phyloP scores from a whole-genome alignment of 768 basidiomycete genomes.

The Boletus eberwhitei region DNA sequence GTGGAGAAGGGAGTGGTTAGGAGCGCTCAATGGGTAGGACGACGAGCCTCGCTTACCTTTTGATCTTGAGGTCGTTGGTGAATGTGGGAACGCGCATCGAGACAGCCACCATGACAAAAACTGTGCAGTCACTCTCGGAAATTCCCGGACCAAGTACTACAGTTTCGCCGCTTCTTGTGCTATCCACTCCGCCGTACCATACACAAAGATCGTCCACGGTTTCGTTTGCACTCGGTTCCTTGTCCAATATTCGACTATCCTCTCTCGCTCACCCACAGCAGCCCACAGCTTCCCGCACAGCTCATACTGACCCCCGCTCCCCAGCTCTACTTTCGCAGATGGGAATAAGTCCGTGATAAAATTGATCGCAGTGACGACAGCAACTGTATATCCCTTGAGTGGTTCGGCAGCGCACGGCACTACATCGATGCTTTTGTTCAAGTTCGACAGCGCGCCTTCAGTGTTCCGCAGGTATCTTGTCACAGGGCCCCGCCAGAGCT shows the following conservation, averaged over 20 bases:
- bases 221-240: slow-evolving; percentile 7
- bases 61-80: slow-evolving; percentile 47
- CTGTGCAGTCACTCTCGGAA: slow-evolving; percentile 44
- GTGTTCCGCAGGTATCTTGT: slow-evolving; percentile 23
- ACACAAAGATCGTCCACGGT: slow-evolving; percentile 12
- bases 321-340: slow-evolving; percentile 7
- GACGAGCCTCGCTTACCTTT: slow-evolving; percentile 39
- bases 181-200: slow-evolving; percentile 23
- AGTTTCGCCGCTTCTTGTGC: not conserved
- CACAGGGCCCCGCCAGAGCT: slow-evolving; percentile 17
- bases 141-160: slow-evolving; percentile 23
- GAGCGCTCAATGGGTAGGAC: slow-evolving; percentile 15
- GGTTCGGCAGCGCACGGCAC: slow-evolving; percentile 9
- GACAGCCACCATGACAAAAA: slow-evolving; percentile 50
- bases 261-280: slow-evolving; percentile 13
- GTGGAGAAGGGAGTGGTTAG: slow-evolving; percentile 18
- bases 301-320: slow-evolving; percentile 13
- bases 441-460: slow-evolving; percentile 13
- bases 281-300: slow-evolving; percentile 24
- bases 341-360: slow-evolving; percentile 24
- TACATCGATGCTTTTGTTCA: slow-evolving; percentile 11
- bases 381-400: slow-evolving; percentile 16
- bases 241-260: slow-evolving; percentile 16
- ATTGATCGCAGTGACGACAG: slow-evolving; percentile 18
- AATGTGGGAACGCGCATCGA: slow-evolving; percentile 29